Conservation (phyloP, 257 asterid species). For the Buddleja alternifolia region DNA sequence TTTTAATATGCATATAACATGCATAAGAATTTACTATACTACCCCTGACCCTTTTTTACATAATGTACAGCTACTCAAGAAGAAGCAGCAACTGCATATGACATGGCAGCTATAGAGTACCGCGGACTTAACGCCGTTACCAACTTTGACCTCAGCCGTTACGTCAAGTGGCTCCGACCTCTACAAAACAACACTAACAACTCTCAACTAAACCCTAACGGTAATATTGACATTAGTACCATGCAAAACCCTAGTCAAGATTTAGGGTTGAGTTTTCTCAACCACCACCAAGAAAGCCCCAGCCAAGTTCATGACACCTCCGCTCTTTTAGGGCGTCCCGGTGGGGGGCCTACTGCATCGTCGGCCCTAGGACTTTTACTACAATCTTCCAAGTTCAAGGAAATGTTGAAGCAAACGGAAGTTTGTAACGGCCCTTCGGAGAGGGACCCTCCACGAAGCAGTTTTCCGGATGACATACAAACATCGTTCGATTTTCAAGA, state of each 20-base stretch:
- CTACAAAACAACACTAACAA: slow-evolving; percentile 22
- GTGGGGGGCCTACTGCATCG: slow-evolving; percentile 28
- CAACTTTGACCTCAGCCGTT: slow-evolving; percentile 75
- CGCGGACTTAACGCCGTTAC: slow-evolving; percentile 86
- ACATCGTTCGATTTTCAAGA: slow-evolving; percentile 88
- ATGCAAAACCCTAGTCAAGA: slow-evolving; percentile 36
- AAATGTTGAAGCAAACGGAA: slow-evolving; percentile 56
- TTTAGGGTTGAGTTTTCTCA: slow-evolving; percentile 32
- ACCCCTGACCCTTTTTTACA: background rate
- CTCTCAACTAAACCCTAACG: slow-evolving; percentile 30
- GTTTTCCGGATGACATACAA: slow-evolving; percentile 90
- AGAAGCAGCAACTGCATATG: slow-evolving; percentile 90
- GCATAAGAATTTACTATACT: slow-evolving; percentile 14
- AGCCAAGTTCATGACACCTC: background rate
- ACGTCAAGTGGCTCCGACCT: slow-evolving; percentile 56
- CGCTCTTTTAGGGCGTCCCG: background rate
- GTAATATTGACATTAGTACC: slow-evolving; percentile 25
- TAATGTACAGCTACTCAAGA: slow-evolving; percentile 70
- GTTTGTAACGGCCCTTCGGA: slow-evolving; percentile 36
- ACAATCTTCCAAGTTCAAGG: slow-evolving; percentile 68
- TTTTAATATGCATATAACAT: background rate
- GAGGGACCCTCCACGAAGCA: slow-evolving; percentile 56
- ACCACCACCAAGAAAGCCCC: slow-evolving; percentile 38
- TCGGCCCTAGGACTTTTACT: slow-evolving; percentile 62
- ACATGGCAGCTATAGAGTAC: slow-evolving; percentile 80